Percentiles rank a stretch among this genome's conserved stretches.
Evolutionary conservation across 805 yeast genomes (phyloP).

Genomic region (Wickerhamomyces bovis): DNA sequence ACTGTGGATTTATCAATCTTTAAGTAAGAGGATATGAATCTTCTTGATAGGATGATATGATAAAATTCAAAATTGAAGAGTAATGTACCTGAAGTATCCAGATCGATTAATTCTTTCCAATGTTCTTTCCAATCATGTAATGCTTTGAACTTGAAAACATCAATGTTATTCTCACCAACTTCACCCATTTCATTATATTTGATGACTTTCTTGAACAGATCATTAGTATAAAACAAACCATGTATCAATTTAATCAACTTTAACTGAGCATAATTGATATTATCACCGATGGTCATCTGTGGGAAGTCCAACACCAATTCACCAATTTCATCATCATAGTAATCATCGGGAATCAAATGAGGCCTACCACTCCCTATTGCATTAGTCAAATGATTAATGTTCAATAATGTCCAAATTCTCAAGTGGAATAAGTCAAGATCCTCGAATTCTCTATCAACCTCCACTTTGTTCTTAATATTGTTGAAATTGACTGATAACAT

Average conservation of each 20-base stretch:
- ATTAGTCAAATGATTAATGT: constrained; percentile 45
- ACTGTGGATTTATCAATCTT: constrained; percentile 13
- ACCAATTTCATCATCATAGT: constrained; percentile 32
- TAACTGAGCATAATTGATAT: constrained; percentile 45
- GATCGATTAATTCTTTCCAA: constrained; percentile 39
- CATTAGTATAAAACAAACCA: constrained; percentile 20
- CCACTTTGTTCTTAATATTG: constrained; percentile 33
- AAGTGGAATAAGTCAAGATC: constrained; percentile 44
- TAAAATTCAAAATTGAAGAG: constrained; percentile 44
- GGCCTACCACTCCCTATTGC: constrained; percentile 46
- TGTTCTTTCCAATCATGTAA: constrained; percentile 37
- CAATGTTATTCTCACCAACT: constrained; percentile 1
- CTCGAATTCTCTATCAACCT: constrained; percentile 19
- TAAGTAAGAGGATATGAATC: constrained; percentile 30
- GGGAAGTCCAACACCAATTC: constrained; percentile 42
- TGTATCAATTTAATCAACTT: constrained; percentile 30
- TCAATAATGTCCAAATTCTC: constrained; percentile 47
- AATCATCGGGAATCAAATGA: constrained; percentile 33
- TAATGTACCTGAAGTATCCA: constrained; percentile 44
- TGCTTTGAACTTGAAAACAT: constrained; percentile 14
- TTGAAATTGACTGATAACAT: constrained; percentile 41
- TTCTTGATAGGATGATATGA: constrained; percentile 35
- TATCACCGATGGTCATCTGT: constrained; percentile 46
- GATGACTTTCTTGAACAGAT: constrained; percentile 18
- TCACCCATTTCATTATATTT: constrained; percentile 15